phyloP scores from a whole-genome alignment of 129 eudicot species.

The Saussurea involucrata region DNA sequence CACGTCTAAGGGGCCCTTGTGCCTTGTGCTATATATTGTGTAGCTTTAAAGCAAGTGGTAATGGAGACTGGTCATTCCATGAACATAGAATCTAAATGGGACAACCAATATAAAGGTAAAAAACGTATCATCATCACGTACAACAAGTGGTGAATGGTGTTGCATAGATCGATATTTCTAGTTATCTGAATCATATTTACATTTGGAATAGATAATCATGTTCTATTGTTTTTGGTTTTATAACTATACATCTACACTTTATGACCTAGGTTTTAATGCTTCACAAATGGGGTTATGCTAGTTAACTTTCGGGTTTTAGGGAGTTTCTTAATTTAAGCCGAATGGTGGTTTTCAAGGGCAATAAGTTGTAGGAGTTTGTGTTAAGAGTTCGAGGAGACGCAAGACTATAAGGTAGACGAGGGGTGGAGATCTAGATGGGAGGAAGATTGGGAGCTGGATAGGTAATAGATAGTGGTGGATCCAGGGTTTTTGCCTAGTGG shows the following conservation, averaged over 20 bases:
- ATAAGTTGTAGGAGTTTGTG: not conserved
- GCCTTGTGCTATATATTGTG: too few species aligned
- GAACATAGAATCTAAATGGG: constrained; percentile 16
- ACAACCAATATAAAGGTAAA: constrained; percentile 11
- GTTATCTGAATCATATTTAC: constrained; percentile 3
- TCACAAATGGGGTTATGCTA: not conserved
- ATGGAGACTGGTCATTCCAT: constrained; percentile 12
- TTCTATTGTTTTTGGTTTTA: not conserved
- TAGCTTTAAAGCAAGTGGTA: constrained; percentile 12
- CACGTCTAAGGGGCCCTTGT: not conserved
- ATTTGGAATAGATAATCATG: not conserved
- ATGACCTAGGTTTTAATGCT: not conserved
- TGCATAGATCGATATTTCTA: constrained; percentile 11
- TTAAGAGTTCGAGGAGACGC: not conserved
- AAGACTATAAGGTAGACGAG: not conserved
- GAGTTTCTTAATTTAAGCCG: not conserved
- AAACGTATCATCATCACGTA: not conserved
- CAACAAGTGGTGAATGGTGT: constrained; percentile 9
- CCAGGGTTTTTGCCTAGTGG: too few species aligned
- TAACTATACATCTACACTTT: not conserved
- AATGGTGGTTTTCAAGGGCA: not conserved
- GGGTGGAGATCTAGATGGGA: not conserved
- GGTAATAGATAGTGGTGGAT: too few species aligned
- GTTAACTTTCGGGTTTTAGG: not conserved
- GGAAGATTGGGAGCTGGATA: not conserved